Conservation (phyloP, 345 rosid species). For the Syzygium grande region DNA sequence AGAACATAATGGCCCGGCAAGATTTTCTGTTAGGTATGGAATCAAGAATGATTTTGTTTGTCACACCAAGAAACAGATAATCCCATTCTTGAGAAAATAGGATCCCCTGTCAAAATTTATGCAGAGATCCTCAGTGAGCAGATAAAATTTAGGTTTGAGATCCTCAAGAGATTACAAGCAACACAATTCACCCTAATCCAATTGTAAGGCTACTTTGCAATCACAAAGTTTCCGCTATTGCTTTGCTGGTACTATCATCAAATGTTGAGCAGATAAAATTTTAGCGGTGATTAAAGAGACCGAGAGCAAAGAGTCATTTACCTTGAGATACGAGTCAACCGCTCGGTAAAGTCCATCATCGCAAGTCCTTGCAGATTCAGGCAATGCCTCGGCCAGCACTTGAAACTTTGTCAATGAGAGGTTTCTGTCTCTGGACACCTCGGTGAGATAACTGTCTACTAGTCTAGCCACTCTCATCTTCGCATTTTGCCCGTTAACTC, state of each 20-base stretch:
- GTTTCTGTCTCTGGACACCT: conserved; percentile 90
- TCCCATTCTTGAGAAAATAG: not conserved
- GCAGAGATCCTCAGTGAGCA: not conserved
- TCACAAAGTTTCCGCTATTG: not conserved
- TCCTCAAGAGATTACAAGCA: not conserved
- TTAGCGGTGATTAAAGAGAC: not conserved
- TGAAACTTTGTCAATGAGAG: conserved; percentile 84
- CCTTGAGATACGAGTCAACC: conserved; percentile 85
- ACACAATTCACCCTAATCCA: not conserved
- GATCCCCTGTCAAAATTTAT: not conserved
- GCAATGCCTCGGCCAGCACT: conserved; percentile 92
- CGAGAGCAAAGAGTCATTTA: not conserved
- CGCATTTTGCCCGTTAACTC: conserved; percentile 47
- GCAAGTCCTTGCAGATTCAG: conserved; percentile 90
- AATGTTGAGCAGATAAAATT: not conserved
- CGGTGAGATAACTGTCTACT: conserved; percentile 94
- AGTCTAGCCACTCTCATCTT: conserved; percentile 97
- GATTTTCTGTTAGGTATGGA: not conserved
- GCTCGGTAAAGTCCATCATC: conserved; percentile 99
- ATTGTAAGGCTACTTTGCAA: not conserved
- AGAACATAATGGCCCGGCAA: not conserved
- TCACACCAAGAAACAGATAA: not conserved
- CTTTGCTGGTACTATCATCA: not conserved
- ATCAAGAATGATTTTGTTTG: not conserved
- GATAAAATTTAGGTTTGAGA: not conserved